phyloP scores from a whole-genome alignment of 257 asterid species.

The Rhazya stricta region DNA sequence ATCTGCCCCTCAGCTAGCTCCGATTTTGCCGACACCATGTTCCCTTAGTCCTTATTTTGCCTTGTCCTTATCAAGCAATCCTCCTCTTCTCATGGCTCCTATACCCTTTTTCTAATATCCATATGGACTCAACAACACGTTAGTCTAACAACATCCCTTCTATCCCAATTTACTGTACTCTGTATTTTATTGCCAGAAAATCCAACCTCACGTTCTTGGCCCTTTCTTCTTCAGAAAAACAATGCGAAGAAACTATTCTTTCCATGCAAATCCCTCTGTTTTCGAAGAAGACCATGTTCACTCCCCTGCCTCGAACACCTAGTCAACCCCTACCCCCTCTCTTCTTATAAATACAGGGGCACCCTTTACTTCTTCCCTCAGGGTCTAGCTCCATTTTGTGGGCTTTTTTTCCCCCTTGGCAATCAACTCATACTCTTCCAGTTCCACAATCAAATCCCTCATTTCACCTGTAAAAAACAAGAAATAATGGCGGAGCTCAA shows the following conservation, averaged over 20 bases:
- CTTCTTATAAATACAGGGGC: conserved; percentile 31
- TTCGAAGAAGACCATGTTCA: conserved; percentile 56
- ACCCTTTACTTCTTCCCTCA: conserved; percentile 20
- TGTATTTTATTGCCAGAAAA: neutral
- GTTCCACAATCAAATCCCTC: neutral
- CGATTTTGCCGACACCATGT: conserved; percentile 30
- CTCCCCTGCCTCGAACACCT: conserved; percentile 3
- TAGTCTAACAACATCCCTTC: conserved; percentile 31
- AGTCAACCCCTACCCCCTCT: neutral
- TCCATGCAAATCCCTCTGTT: conserved; percentile 50
- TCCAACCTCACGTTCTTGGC: conserved; percentile 28
- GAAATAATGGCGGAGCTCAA: conserved; percentile 38
- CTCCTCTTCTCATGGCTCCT: conserved; percentile 30
- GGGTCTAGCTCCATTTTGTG: conserved; percentile 67
- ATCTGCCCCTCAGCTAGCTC: conserved; percentile 16
- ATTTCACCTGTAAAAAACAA: neutral
- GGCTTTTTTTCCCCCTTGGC: conserved; percentile 49
- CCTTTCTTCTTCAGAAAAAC: conserved; percentile 12
- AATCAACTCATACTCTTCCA: conserved; percentile 1
- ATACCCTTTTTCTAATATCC: conserved; percentile 34
- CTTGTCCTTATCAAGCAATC: conserved; percentile 42
- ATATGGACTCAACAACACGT: conserved; percentile 18
- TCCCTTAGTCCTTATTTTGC: conserved; percentile 41
- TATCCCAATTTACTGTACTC: conserved; percentile 21
- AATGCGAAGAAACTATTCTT: conserved; percentile 22